These are phyloP conservation scores for Ceratobasidium sp. DNA, from an alignment of 1,284 basidiomycete genomes.

Conservation along the genomic window DNA sequence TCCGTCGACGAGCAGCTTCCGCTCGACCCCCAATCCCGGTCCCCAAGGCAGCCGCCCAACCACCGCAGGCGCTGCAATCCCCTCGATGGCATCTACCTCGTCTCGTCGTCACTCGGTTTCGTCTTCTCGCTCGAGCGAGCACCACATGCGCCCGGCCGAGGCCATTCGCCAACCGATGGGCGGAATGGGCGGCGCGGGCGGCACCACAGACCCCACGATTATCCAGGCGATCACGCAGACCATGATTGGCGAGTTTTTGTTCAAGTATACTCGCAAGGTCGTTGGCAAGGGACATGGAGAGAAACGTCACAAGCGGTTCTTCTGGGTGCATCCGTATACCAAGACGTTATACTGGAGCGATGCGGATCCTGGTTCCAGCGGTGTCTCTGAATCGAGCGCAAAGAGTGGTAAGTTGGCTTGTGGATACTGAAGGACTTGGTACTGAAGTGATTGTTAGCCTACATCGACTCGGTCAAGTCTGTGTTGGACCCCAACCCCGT, in stretches of 20 bases:
- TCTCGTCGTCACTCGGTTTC: constrained; percentile 80
- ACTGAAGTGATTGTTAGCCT: constrained; percentile 62
- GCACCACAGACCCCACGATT: constrained; percentile 79
- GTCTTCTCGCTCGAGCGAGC: constrained; percentile 59
- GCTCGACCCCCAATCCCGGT: constrained; percentile 68
- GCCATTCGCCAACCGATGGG: background rate
- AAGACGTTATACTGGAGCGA: constrained; percentile 98
- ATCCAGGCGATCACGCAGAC: constrained; percentile 99
- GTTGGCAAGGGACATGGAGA: constrained; percentile 92
- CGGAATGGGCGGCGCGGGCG: constrained; percentile 40
- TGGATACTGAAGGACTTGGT: background rate
- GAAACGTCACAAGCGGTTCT: constrained; percentile 92
- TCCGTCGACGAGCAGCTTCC: constrained; percentile 80
- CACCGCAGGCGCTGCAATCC: constrained; percentile 44
- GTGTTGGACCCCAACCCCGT: constrained; percentile 92
- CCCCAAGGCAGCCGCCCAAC: constrained; percentile 56
- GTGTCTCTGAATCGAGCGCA: constrained; percentile 88
- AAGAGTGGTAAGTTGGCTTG: constrained; percentile 83
- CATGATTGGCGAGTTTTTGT: constrained; percentile 99
- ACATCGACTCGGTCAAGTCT: constrained; percentile 89
- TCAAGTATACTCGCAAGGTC: constrained; percentile 94
- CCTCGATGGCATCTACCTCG: constrained; percentile 44
- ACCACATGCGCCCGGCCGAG: constrained; percentile 46
- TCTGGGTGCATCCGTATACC: constrained; percentile 99
- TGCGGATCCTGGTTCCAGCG: constrained; percentile 87